Evolutionary conservation across 768 basidiomycete species (phyloP).

Genomic region (Lyophyllum atratum): DNA sequence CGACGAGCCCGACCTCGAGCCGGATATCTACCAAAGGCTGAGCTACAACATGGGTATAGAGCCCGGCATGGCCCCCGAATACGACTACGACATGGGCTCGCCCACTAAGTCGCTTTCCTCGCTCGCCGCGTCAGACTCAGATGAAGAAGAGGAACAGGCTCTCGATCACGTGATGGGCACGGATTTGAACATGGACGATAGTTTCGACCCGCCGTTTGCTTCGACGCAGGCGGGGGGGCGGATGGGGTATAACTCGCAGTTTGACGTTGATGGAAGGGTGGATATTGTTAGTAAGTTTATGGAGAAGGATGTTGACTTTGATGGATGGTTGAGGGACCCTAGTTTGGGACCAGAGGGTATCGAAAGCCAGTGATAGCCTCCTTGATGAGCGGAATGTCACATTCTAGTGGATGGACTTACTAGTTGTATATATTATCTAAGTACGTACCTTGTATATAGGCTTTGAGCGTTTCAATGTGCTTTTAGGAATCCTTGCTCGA

Average conservation of each 20-base stretch:
- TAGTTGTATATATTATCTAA: no score
- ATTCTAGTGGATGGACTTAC: not conserved
- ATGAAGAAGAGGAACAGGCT: slow-evolving; percentile 18
- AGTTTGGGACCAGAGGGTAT: slow-evolving; percentile 28
- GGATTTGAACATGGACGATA: slow-evolving; percentile 7
- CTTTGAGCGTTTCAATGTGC: no score
- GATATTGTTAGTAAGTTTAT: slow-evolving; percentile 55
- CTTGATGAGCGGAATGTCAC: not conserved
- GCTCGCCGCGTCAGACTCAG: slow-evolving; percentile 33
- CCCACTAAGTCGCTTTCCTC: slow-evolving; percentile 37
- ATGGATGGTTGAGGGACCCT: slow-evolving; percentile 50
- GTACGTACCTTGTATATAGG: not conserved
- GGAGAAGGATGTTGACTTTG: slow-evolving; percentile 60
- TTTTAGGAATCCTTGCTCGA: not conserved
- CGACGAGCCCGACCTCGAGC: not conserved
- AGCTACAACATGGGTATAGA: not conserved
- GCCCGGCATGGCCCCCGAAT: not conserved
- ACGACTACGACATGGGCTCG: slow-evolving; percentile 23
- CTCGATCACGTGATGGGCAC: slow-evolving; percentile 6
- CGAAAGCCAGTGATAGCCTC: slow-evolving; percentile 10
- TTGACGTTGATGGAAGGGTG: slow-evolving; percentile 56
- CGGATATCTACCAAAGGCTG: slow-evolving; percentile 2
- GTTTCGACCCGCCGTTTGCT: slow-evolving; percentile 32
- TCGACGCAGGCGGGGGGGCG: slow-evolving; percentile 37
- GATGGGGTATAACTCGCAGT: slow-evolving; percentile 57